Evolutionary conservation across 2,329 filamentous ascomycete genomes (phyloP).

Genomic region (Thielaviopsis populi): DNA sequence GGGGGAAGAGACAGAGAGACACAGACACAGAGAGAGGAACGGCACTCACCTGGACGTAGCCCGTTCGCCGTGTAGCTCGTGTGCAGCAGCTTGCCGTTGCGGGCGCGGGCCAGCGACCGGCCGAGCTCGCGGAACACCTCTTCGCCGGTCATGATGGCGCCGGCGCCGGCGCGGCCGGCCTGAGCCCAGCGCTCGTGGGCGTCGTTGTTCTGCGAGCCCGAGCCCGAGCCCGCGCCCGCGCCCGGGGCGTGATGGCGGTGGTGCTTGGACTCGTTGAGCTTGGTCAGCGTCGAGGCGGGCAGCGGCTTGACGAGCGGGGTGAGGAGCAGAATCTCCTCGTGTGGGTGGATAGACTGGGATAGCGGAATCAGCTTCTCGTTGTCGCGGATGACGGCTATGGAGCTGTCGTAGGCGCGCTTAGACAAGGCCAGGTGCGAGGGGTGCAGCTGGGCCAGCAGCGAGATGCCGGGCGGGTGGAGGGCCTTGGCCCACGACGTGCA

Average conservation of each 20-base stretch:
- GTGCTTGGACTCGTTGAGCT: conserved; percentile 23
- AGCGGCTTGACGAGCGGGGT: conserved; percentile 83
- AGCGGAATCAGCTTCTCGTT: conserved; percentile 74
- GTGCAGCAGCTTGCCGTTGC: conserved; percentile 75
- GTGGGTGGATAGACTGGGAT: conserved; percentile 62
- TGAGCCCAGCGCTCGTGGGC: conserved; percentile 14
- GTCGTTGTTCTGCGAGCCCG: not conserved
- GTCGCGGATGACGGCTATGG: conserved; percentile 84
- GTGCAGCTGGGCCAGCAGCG: conserved; percentile 64
- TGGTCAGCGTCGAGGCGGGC: conserved; percentile 71
- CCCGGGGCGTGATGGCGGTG: not conserved
- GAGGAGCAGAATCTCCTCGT: conserved; percentile 77
- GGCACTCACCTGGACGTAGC: conserved; percentile 71
- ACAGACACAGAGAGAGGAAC: no score
- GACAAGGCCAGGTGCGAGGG: conserved; percentile 70
- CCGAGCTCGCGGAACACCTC: conserved; percentile 84
- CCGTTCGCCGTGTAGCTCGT: conserved; percentile 93
- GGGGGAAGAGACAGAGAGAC: no score
- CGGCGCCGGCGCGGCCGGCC: conserved; percentile 28
- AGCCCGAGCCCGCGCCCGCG: no score
- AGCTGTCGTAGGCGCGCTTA: conserved; percentile 74
- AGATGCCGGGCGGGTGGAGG: conserved; percentile 68
- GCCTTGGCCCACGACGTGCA: conserved; percentile 88
- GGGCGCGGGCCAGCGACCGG: conserved; percentile 67
- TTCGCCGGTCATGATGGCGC: conserved; percentile 74